Conservation (phyloP, 2,329 filamentous ascomycete species). For the Stylonectria norvegica region DNA sequence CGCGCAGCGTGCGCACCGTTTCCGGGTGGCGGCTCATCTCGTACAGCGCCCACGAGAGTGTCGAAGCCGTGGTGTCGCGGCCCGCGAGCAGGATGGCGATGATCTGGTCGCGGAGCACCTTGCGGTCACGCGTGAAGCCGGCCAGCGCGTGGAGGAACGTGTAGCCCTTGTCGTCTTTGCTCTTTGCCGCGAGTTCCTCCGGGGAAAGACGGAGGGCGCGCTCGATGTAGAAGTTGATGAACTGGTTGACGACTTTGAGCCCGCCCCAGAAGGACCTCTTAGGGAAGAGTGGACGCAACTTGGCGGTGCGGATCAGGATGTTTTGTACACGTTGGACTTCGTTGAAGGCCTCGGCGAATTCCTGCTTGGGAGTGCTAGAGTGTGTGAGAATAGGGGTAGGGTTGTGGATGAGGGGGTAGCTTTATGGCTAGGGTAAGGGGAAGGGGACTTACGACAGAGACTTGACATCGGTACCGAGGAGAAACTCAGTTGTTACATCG, state of each 20-base stretch:
- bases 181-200: constrained; percentile 68
- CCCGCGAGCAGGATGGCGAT: constrained; percentile 80
- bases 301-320: constrained; percentile 61
- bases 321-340: constrained; percentile 74
- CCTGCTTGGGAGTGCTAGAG: constrained; percentile 51
- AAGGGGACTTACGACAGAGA: constrained; percentile 46
- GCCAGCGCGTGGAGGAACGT: constrained; percentile 87
- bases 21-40: constrained; percentile 72
- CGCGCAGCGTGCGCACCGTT: constrained; percentile 63
- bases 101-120: constrained; percentile 78
- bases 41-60: constrained; percentile 78
- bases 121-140: constrained; percentile 68
- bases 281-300: constrained; percentile 61
- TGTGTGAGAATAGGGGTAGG: not conserved
- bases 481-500: constrained; percentile 81
- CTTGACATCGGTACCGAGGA: constrained; percentile 73
- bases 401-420: not conserved
- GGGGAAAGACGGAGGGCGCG: constrained; percentile 64
- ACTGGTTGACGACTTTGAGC: constrained; percentile 68
- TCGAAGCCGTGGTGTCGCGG: constrained; percentile 80
- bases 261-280: constrained; percentile 59
- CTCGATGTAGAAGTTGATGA: constrained; percentile 76
- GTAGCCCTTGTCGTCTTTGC: constrained; percentile 68
- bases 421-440: too few relatives aligned
- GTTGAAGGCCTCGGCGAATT: constrained; percentile 79